Conservation (phyloP, 78 protist genomes). For the Dictyostelium firmibasis region DNA sequence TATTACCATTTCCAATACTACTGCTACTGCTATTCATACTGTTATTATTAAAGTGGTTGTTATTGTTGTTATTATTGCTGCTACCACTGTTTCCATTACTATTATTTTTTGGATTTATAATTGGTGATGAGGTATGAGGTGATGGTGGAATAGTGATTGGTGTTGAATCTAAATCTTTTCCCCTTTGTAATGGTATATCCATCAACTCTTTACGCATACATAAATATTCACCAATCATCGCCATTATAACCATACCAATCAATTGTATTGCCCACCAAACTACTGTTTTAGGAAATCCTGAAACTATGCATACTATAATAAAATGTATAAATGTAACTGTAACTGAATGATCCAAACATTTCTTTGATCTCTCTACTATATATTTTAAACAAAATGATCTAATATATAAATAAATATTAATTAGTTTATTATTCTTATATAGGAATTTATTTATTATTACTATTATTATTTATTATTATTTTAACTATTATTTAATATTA, state of each 20-base stretch:
- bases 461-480: too few species aligned
- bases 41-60: neutral
- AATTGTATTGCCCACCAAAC: constrained; percentile 73
- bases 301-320: constrained; percentile 27
- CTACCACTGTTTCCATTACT: neutral
- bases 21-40: neutral
- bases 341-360: constrained; percentile 81
- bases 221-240: constrained; percentile 78
- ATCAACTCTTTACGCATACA: constrained; percentile 81
- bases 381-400: constrained; percentile 74
- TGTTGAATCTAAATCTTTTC: constrained; percentile 58
- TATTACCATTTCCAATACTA: neutral
- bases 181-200: constrained; percentile 72
- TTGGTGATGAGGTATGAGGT: neutral
- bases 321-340: constrained; percentile 78
- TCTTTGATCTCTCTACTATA: constrained; percentile 78
- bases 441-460: too few species aligned
- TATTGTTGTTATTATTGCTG: neutral
- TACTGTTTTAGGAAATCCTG: constrained; percentile 70
- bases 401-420: neutral
- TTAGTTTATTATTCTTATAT: too few species aligned
- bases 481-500: too few species aligned
- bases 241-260: constrained; percentile 55
- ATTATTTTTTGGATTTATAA: constrained; percentile 8
- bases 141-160: constrained; percentile 27